These are phyloP conservation scores for Fonsecaea nubica DNA, from an alignment of 2,329 filamentous ascomycete genomes.

Conservation along the genomic window DNA sequence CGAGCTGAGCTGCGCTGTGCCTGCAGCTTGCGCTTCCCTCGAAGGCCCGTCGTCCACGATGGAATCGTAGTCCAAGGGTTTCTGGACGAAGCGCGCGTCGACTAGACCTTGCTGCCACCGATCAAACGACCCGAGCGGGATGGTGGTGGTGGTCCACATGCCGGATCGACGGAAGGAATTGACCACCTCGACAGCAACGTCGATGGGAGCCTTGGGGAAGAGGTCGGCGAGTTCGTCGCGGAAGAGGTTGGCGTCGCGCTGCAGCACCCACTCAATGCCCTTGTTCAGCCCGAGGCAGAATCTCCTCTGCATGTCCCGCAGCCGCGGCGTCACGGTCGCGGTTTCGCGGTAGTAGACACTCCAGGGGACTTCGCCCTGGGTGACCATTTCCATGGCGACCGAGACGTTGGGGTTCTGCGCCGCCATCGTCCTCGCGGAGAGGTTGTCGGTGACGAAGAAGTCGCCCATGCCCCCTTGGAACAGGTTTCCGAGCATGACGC, in stretches of 20 bases:
- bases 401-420: constrained; percentile 21
- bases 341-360: constrained; percentile 30
- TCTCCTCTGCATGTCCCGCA: constrained; percentile 25
- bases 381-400: constrained; percentile 29
- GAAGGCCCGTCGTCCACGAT: constrained; percentile 24
- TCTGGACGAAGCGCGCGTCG: constrained; percentile 21
- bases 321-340: constrained; percentile 20
- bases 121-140: constrained; percentile 20
- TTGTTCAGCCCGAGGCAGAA: constrained; percentile 23
- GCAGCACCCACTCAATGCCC: constrained; percentile 26
- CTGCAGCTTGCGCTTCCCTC: constrained; percentile 5
- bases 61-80: constrained; percentile 22
- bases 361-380: constrained; percentile 31
- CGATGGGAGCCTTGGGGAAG: constrained; percentile 24
- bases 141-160: constrained; percentile 28
- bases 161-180: constrained; percentile 22
- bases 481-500: constrained; percentile 25
- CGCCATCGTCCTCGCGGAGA: constrained; percentile 21
- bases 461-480: constrained; percentile 31
- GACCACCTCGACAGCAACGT: constrained; percentile 20
- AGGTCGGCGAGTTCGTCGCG: constrained; percentile 25
- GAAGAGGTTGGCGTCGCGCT: constrained; percentile 20
- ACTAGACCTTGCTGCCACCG: constrained; percentile 27
- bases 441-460: constrained; percentile 25
- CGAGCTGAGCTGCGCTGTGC: too few relatives aligned